Conservation (phyloP, 2,329 filamentous ascomycete genomes). For the Ploettnerulaceae sp. region DNA sequence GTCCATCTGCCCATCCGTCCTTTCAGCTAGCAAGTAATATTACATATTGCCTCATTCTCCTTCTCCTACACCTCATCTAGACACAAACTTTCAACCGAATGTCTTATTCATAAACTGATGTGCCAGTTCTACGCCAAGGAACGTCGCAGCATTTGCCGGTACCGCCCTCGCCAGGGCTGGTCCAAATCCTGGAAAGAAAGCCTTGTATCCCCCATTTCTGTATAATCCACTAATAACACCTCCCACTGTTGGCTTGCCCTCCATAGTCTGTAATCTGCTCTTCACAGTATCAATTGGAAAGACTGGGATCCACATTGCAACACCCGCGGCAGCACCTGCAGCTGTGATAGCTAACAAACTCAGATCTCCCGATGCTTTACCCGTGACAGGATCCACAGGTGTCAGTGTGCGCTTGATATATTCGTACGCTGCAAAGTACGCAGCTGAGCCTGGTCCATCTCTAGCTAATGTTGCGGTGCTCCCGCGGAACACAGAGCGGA, state of each 20-base stretch:
- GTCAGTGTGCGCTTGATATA: conserved; percentile 85
- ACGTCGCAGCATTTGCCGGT: conserved; percentile 94
- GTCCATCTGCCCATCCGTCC: no score
- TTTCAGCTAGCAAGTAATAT: no score
- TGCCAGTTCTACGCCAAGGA: conserved; percentile 78
- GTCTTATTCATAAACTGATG: conserved; percentile 78
- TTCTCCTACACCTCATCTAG: no score
- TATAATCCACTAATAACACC: conserved; percentile 82
- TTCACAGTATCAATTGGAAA: conserved; percentile 98
- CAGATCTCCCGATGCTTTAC: conserved; percentile 69
- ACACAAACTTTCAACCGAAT: conserved; percentile 69
- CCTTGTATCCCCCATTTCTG: conserved; percentile 72
- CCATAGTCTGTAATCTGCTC: conserved; percentile 84
- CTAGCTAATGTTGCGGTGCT: conserved; percentile 85
- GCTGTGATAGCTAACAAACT: conserved; percentile 77
- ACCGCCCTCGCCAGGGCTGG: conserved; percentile 90
- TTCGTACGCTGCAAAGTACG: conserved; percentile 97
- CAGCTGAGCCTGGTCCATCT: conserved; percentile 87
- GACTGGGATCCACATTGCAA: conserved; percentile 99
- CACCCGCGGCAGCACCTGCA: conserved; percentile 83
- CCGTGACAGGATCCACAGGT: conserved; percentile 69
- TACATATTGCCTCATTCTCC: no score
- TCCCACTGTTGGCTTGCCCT: conserved; percentile 75
- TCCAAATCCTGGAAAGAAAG: conserved; percentile 96
- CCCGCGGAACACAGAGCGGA: conserved; percentile 89